These are phyloP conservation scores for Leccinum olivaceoglutinosum DNA, from an alignment of 1,284 basidiomycete species.

Conservation along the genomic window DNA sequence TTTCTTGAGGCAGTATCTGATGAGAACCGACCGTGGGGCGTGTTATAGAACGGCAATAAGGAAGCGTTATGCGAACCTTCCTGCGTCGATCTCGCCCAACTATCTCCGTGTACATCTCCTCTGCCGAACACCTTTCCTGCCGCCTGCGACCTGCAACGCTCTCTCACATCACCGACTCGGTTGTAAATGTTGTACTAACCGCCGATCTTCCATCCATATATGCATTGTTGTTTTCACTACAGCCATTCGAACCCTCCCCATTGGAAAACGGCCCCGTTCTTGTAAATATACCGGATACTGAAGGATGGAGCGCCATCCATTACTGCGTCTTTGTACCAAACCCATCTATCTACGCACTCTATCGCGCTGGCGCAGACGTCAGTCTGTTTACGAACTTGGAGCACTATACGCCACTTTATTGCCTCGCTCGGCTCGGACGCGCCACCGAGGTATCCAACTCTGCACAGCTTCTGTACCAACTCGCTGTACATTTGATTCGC, in stretches of 20 bases:
- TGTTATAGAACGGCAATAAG: slow-evolving; percentile 29
- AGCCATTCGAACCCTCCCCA: slow-evolving; percentile 37
- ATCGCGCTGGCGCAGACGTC: slow-evolving; percentile 67
- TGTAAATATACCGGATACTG: slow-evolving; percentile 56
- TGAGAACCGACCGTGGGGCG: slow-evolving; percentile 6
- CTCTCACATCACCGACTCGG: slow-evolving; percentile 37
- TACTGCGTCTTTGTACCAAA: slow-evolving; percentile 52
- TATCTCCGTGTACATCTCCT: slow-evolving; percentile 25
- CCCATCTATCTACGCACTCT: slow-evolving; percentile 64
- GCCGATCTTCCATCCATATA: slow-evolving; percentile 47
- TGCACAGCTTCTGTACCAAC: slow-evolving; percentile 43
- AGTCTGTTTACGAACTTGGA: slow-evolving; percentile 61
- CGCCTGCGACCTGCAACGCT: slow-evolving; percentile 29
- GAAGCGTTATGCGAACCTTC: slow-evolving; percentile 25
- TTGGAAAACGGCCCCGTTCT: slow-evolving; percentile 42
- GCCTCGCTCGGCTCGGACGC: slow-evolving; percentile 52
- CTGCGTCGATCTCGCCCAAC: slow-evolving; percentile 14
- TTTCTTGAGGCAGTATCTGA: background rate
- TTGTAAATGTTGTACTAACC: slow-evolving; percentile 48
- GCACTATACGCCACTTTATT: slow-evolving; percentile 64
- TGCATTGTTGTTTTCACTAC: slow-evolving; percentile 48
- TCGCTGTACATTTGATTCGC: slow-evolving; percentile 59
- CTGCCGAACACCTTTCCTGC: slow-evolving; percentile 10
- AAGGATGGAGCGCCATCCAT: slow-evolving; percentile 69
- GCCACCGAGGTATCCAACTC: slow-evolving; percentile 34